Percentiles rank a stretch among this genome's conserved stretches.
These are phyloP conservation scores for Grosmannia penicillata DNA, from an alignment of 2,329 filamentous ascomycete genomes.

Conservation along the genomic window DNA sequence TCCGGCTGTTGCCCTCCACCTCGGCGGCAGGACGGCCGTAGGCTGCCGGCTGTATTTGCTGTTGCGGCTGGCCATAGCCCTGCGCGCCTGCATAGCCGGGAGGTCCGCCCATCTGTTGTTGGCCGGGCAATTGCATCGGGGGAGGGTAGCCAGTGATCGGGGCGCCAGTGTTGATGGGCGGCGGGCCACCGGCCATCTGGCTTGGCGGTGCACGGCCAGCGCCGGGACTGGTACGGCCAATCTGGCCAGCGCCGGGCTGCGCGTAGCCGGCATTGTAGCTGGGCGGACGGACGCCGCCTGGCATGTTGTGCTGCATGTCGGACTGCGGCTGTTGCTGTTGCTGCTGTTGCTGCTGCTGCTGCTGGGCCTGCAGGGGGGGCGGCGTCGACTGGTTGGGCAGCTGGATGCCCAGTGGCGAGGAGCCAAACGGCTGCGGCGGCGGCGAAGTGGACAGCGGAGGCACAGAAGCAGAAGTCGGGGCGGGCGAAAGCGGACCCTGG, in stretches of 20 bases:
- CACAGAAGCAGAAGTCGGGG: background rate
- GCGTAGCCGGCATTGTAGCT: conserved; percentile 47
- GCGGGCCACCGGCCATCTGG: conserved; percentile 48
- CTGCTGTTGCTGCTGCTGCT: conserved; percentile 1
- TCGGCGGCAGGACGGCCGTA: conserved; percentile 40
- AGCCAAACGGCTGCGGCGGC: conserved; percentile 10
- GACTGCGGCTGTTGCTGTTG: conserved; percentile 27
- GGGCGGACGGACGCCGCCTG: conserved; percentile 42
- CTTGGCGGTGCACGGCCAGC: conserved; percentile 39
- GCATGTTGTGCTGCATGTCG: conserved; percentile 42
- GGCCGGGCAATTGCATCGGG: conserved; percentile 30
- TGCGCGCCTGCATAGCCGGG: conserved; percentile 29
- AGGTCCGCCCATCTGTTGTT: conserved; percentile 25
- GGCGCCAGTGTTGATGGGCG: conserved; percentile 51
- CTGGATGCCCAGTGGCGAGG: conserved; percentile 14
- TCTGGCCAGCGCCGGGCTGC: conserved; percentile 23
- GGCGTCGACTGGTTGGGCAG: background rate
- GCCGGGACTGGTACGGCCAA: conserved; percentile 39
- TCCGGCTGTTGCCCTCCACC: conserved; percentile 75
- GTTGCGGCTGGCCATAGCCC: conserved; percentile 32
- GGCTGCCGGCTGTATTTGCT: conserved; percentile 21
- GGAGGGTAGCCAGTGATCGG: conserved; percentile 45
- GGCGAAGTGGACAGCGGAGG: background rate
- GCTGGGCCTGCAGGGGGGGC: background rate
- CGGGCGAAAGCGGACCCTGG: background rate